A percentile compares a stretch with the other conserved stretches of the same genome.
These are phyloP conservation scores for Botrytis fragariae DNA, from an alignment of 2,329 filamentous ascomycete species.

Conservation along the genomic window DNA sequence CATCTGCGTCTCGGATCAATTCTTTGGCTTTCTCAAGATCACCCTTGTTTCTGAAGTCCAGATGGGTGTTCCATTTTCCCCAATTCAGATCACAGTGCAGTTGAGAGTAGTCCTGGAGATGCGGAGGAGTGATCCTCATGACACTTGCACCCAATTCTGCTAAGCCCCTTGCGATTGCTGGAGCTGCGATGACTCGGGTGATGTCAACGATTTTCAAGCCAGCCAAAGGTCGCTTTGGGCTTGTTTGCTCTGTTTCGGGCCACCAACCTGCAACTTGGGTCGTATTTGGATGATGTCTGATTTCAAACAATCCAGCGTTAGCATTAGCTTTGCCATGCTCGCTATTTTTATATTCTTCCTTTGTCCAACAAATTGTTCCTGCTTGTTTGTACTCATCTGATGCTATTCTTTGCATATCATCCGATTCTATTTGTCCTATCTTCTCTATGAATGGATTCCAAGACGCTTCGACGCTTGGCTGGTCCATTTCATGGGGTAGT, in stretches of 20 bases:
- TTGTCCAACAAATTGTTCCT: neutral
- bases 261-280: constrained; percentile 24
- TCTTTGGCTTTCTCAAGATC: constrained; percentile 43
- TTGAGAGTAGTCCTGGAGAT: constrained; percentile 42
- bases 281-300: constrained; percentile 32
- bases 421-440: neutral
- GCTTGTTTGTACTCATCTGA: neutral
- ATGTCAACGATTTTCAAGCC: constrained; percentile 42
- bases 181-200: constrained; percentile 46
- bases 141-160: constrained; percentile 48
- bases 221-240: constrained; percentile 24
- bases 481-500: neutral
- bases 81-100: constrained; percentile 40
- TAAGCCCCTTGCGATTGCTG: constrained; percentile 43
- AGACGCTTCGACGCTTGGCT: neutral
- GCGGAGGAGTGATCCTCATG: constrained; percentile 45
- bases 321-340: constrained; percentile 45
- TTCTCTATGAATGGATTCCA: neutral
- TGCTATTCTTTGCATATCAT: neutral
- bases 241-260: constrained; percentile 7
- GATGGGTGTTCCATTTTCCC: constrained; percentile 47
- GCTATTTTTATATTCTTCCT: constrained; percentile 34
- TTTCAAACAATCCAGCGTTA: constrained; percentile 43
- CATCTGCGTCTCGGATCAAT: constrained; percentile 49
- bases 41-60: constrained; percentile 47